A percentile compares a stretch with the other conserved stretches of the same genome.
phyloP scores from a whole-genome alignment of 345 rosid genomes.

The Brassica cretica region DNA sequence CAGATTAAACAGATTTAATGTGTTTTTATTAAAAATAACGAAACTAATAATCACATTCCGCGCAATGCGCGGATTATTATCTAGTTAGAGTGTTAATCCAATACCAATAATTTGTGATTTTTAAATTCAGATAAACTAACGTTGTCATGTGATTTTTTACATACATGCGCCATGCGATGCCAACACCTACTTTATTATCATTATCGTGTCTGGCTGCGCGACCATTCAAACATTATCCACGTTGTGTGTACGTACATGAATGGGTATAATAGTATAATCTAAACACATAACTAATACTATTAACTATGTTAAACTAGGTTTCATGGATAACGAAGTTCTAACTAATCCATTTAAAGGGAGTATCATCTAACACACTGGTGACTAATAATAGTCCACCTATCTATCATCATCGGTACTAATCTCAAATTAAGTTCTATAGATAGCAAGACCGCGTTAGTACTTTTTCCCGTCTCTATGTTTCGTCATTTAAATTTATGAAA shows the following conservation, averaged over 20 bases:
- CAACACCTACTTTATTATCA: slow-evolving; percentile 27
- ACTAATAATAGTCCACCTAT: too few relatives aligned
- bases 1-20: too few relatives aligned
- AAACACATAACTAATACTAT: background rate
- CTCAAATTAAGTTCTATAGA: background rate
- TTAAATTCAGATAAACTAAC: slow-evolving; percentile 9
- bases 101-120: background rate
- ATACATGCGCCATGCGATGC: slow-evolving; percentile 9
- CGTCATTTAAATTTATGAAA: background rate
- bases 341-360: slow-evolving; percentile 7
- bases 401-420: too few relatives aligned
- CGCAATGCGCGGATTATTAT: too few relatives aligned
- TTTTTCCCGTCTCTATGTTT: background rate
- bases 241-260: background rate
- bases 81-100: slow-evolving; percentile 3
- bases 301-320: slow-evolving; percentile 15
- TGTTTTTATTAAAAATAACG: too few relatives aligned
- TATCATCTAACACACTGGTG: too few relatives aligned
- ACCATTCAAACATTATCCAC: slow-evolving; percentile 10
- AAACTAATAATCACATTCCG: too few relatives aligned
- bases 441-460: background rate
- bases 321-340: slow-evolving; percentile 10
- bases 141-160: slow-evolving; percentile 24
- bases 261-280: background rate
- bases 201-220: slow-evolving; percentile 33